phyloP scores from a whole-genome alignment of 1,284 basidiomycete species.

The Mycena citricolor region DNA sequence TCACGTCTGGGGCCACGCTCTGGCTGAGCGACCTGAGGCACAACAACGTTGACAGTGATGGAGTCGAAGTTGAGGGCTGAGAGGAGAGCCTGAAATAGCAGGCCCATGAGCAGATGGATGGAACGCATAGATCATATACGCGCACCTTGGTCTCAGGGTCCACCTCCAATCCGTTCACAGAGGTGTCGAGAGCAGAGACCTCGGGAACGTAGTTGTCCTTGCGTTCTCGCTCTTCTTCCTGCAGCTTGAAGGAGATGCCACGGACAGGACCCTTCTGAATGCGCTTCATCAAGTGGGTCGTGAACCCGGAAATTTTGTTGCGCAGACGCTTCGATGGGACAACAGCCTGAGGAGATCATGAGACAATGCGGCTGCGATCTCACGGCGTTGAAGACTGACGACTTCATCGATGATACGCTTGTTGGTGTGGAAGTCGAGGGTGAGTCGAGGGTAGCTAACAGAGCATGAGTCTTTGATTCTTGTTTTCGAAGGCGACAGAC shows the following conservation, averaged over 20 bases:
- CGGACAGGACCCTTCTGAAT: slow-evolving; percentile 99
- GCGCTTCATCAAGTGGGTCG: slow-evolving; percentile 99
- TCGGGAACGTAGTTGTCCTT: slow-evolving; percentile 99
- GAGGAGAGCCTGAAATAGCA: slow-evolving; percentile 71
- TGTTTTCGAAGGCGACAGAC: slow-evolving; percentile 49
- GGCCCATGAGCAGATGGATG: background rate
- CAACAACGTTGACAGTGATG: slow-evolving; percentile 72
- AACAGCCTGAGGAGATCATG: slow-evolving; percentile 61
- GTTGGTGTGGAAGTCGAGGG: slow-evolving; percentile 98
- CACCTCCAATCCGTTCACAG: slow-evolving; percentile 68
- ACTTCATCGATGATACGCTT: slow-evolving; percentile 99
- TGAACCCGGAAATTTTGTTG: slow-evolving; percentile 99
- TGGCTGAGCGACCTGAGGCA: slow-evolving; percentile 65
- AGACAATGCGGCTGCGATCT: background rate
- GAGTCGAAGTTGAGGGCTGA: slow-evolving; percentile 89
- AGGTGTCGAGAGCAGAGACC: slow-evolving; percentile 89
- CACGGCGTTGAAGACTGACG: slow-evolving; percentile 54
- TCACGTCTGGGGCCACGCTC: slow-evolving; percentile 77
- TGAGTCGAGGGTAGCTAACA: slow-evolving; percentile 88
- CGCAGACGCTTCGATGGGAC: slow-evolving; percentile 98
- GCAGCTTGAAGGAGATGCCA: slow-evolving; percentile 99
- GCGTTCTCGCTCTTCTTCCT: slow-evolving; percentile 99
- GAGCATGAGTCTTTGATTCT: slow-evolving; percentile 8
- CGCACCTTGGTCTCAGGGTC: slow-evolving; percentile 89
- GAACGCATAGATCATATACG: slow-evolving; percentile 18